Evolutionary conservation across 352 stramenopile genomes (phyloP).

Genomic region (Phytophthora cajani): DNA sequence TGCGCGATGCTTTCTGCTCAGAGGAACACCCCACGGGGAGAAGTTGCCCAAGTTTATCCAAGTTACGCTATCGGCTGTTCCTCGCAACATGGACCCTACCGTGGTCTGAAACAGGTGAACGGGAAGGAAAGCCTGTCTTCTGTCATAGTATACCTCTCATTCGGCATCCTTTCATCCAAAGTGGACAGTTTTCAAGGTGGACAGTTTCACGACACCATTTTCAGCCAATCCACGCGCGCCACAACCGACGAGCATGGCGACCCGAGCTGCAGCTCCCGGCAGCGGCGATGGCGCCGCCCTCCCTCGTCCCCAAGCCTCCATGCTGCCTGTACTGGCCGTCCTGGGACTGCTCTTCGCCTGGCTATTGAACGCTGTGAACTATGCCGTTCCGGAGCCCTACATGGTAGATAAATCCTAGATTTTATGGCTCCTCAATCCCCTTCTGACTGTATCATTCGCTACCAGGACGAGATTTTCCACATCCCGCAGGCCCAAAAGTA

Average conservation of each 20-base stretch:
- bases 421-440: background rate
- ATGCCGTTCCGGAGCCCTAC: constrained; percentile 53
- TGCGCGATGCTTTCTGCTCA: too few relatives aligned
- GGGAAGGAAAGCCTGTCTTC: background rate
- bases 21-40: too few relatives aligned
- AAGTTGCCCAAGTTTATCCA: too few relatives aligned
- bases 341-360: constrained; percentile 36
- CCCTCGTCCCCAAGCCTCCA: background rate
- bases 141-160: background rate
- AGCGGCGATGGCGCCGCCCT: background rate
- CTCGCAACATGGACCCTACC: background rate
- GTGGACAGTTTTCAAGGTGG: constrained; percentile 1
- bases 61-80: too few relatives aligned
- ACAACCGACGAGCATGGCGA: background rate
- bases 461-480: constrained; percentile 89
- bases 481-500: constrained; percentile 84
- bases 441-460: background rate
- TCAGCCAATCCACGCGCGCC: background rate
- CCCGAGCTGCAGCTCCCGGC: background rate
- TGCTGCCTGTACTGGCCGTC: constrained; percentile 16
- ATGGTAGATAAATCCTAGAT: constrained; percentile 52
- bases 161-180: background rate
- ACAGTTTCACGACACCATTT: constrained; percentile 3
- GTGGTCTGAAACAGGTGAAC: background rate
- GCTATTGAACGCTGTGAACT: constrained; percentile 47